Conservation (phyloP, 2,329 filamentous ascomycete species). For the Aspergillus versicolor region DNA sequence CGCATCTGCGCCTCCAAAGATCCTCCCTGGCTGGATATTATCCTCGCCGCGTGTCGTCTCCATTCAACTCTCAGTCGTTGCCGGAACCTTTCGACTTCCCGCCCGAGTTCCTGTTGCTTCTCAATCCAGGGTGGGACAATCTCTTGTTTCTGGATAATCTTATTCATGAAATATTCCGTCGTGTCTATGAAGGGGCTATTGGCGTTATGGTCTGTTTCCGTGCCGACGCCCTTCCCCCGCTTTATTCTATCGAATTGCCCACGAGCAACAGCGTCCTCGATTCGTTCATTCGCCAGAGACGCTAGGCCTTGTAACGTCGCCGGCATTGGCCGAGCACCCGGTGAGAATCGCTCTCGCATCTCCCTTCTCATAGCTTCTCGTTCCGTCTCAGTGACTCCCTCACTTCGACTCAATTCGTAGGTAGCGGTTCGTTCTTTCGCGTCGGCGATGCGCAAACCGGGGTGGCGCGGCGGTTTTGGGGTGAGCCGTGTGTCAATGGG, state of each 20-base stretch:
- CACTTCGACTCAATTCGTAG: constrained; percentile 55
- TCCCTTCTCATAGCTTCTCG: constrained; percentile 69
- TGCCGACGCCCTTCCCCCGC: constrained; percentile 69
- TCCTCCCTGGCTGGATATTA: constrained; percentile 76
- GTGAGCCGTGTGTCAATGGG: constrained; percentile 48
- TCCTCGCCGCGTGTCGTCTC: constrained; percentile 75
- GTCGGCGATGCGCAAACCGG: constrained; percentile 54
- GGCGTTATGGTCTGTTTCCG: constrained; percentile 73
- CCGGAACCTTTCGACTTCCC: constrained; percentile 69
- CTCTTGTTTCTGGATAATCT: constrained; percentile 95
- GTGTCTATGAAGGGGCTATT: constrained; percentile 91
- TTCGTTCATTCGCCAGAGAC: constrained; percentile 83
- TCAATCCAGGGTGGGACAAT: constrained; percentile 98
- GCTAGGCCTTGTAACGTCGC: constrained; percentile 75
- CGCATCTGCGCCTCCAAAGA: constrained; percentile 70
- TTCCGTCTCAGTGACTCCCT: constrained; percentile 67
- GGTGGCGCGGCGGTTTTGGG: constrained; percentile 43
- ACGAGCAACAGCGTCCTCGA: constrained; percentile 88
- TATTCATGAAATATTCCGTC: constrained; percentile 97
- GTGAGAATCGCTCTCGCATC: constrained; percentile 76
- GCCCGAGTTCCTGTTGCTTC: constrained; percentile 87
- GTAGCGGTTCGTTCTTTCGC: constrained; percentile 59
- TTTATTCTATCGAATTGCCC: constrained; percentile 87
- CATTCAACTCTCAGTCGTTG: constrained; percentile 75
- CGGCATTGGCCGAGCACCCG: constrained; percentile 70